Percentiles rank a stretch among this genome's conserved stretches.
Conservation (phyloP, 768 basidiomycete species). For the Trametes punicea region DNA sequence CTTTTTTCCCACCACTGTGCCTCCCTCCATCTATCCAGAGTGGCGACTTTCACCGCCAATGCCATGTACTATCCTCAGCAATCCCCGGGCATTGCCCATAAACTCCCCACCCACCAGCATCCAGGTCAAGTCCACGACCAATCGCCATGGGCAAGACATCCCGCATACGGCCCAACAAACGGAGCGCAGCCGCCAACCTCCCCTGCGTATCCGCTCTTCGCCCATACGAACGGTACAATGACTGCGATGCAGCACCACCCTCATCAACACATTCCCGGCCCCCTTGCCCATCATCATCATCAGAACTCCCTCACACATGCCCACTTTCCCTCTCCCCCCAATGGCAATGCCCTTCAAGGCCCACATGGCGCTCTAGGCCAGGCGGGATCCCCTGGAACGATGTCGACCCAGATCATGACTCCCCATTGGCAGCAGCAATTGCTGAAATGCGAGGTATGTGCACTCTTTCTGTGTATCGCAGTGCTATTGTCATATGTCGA, state of each 20-base stretch:
- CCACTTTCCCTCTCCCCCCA: constrained; percentile 75
- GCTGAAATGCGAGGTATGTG: constrained; percentile 84
- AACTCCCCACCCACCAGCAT: constrained; percentile 62
- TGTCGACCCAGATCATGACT: constrained; percentile 56
- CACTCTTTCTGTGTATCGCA: neutral
- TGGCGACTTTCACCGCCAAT: constrained; percentile 32
- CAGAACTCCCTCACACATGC: constrained; percentile 69
- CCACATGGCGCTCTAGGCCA: constrained; percentile 35
- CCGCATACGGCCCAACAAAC: constrained; percentile 44
- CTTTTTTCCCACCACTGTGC: constrained; percentile 2
- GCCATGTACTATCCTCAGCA: constrained; percentile 85
- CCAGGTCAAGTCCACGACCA: constrained; percentile 47
- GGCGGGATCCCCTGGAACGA: constrained; percentile 51
- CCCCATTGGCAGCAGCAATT: constrained; percentile 94
- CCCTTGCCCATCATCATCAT: constrained; percentile 56
- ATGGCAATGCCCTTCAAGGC: constrained; percentile 44
- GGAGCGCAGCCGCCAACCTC: constrained; percentile 64
- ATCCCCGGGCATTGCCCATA: constrained; percentile 77
- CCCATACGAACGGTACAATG: constrained; percentile 57
- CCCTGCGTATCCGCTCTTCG: constrained; percentile 73
- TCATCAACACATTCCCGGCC: constrained; percentile 49
- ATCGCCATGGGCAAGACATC: constrained; percentile 65
- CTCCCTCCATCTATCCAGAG: constrained; percentile 11
- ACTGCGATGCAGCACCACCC: constrained; percentile 58
- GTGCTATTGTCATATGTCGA: neutral